These are phyloP conservation scores for Cymbopogon citratus DNA, from an alignment of 176 grass and related monocot genomes.

Conservation along the genomic window DNA sequence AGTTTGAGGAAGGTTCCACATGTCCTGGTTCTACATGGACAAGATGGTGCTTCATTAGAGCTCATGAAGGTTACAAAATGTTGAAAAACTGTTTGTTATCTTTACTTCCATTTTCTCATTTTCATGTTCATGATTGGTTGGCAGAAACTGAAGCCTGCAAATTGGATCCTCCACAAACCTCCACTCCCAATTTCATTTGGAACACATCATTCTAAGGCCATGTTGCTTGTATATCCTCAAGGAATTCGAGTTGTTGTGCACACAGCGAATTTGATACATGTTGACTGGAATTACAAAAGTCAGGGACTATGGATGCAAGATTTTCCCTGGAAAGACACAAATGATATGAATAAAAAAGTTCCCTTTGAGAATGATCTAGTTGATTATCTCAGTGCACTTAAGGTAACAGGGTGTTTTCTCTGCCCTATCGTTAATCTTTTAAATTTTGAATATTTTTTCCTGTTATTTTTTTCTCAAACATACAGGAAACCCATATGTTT, in stretches of 20 bases:
- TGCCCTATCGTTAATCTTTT: background rate
- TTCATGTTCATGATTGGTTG: conserved; percentile 27
- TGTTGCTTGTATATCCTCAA: conserved; percentile 84
- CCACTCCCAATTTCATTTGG: conserved; percentile 93
- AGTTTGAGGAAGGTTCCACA: conserved; percentile 68
- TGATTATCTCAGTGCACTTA: conserved; percentile 79
- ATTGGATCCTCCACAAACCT: conserved; percentile 87
- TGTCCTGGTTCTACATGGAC: conserved; percentile 84
- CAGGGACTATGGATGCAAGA: conserved; percentile 96
- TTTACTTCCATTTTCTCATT: conserved; percentile 20
- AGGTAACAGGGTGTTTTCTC: conserved; percentile 44
- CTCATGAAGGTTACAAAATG: conserved; percentile 42
- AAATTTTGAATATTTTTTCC: background rate
- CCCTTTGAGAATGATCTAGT: conserved; percentile 81
- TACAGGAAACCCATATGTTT: background rate
- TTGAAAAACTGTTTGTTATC: background rate
- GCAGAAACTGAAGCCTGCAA: conserved; percentile 62
- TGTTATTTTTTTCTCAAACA: background rate
- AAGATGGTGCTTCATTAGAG: conserved; percentile 69
- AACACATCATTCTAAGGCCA: conserved; percentile 97
- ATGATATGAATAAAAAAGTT: conserved; percentile 34
- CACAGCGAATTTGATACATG: conserved; percentile 92
- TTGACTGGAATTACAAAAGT: conserved; percentile 98
- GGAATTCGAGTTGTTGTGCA: conserved; percentile 89
- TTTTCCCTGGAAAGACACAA: conserved; percentile 84